Percentiles rank a stretch among this genome's conserved stretches.
Evolutionary conservation across 768 basidiomycete genomes (phyloP).

Genomic region (Panus rudis): DNA sequence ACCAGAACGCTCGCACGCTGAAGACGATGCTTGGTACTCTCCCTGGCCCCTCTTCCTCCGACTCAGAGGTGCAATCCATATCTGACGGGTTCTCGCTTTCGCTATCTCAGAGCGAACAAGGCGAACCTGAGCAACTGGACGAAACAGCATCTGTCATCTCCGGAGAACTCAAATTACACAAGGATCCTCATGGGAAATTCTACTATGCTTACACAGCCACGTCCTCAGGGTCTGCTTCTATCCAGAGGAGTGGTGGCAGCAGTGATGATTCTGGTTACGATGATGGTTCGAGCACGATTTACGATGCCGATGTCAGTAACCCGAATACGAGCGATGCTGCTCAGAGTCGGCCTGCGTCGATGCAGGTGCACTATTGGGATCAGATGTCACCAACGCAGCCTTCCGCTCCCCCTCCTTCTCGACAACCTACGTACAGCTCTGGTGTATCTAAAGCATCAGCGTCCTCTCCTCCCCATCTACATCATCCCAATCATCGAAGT

Average conservation of each 20-base stretch:
- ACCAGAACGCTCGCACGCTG: slow-evolving; percentile 67
- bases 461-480: slow-evolving; percentile 11
- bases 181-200: slow-evolving; percentile 62
- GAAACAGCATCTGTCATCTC: slow-evolving; percentile 37
- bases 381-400: too few species aligned
- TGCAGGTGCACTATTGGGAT: too few species aligned
- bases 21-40: slow-evolving; percentile 51
- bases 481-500: slow-evolving; percentile 7
- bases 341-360: too few species aligned
- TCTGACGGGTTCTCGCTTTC: too few species aligned
- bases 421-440: not conserved
- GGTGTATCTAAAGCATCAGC: slow-evolving; percentile 14
- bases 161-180: slow-evolving; percentile 61
- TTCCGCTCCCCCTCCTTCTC: too few species aligned
- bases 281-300: slow-evolving; percentile 31
- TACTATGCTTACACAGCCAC: slow-evolving; percentile 66
- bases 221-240: slow-evolving; percentile 37
- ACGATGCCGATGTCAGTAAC: slow-evolving; percentile 22
- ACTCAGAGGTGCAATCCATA: slow-evolving; percentile 36
- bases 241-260: too few species aligned
- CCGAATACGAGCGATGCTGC: not conserved
- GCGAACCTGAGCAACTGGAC: too few species aligned
- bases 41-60: slow-evolving; percentile 54
- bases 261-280: slow-evolving; percentile 49
- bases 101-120: too few species aligned